These are phyloP conservation scores for Actinomortierella wolfii DNA, from an alignment of 371 early-diverging fungal species.

Conservation along the genomic window DNA sequence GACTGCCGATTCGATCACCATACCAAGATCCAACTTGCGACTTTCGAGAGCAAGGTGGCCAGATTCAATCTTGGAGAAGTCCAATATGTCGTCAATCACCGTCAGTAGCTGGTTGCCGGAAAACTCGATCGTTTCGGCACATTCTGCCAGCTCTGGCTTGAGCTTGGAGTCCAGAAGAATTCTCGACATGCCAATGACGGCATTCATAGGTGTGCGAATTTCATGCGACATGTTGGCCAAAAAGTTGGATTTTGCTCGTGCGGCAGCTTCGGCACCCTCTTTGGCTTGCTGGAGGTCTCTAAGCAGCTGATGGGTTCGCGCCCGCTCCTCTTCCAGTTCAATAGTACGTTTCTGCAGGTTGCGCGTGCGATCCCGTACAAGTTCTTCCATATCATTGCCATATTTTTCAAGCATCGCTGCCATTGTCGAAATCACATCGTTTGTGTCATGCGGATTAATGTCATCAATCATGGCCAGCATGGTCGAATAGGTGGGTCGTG, in stretches of 20 bases:
- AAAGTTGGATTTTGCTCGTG: constrained; percentile 56
- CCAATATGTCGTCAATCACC: constrained; percentile 61
- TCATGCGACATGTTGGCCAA: constrained; percentile 57
- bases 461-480: constrained; percentile 48
- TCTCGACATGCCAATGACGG: constrained; percentile 53
- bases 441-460: constrained; percentile 52
- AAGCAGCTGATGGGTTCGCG: constrained; percentile 41
- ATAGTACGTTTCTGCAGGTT: constrained; percentile 55
- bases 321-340: constrained; percentile 56
- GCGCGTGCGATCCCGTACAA: constrained; percentile 52
- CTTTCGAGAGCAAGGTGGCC: constrained; percentile 53
- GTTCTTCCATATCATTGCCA: constrained; percentile 57
- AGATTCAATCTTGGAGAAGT: constrained; percentile 62
- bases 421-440: constrained; percentile 56
- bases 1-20: constrained; percentile 52
- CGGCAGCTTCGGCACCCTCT: constrained; percentile 58
- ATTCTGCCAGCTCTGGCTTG: constrained; percentile 49
- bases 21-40: constrained; percentile 51
- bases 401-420: constrained; percentile 58
- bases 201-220: constrained; percentile 52
- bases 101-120: constrained; percentile 53
- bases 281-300: constrained; percentile 54
- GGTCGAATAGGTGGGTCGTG: constrained; percentile 47
- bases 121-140: constrained; percentile 52
- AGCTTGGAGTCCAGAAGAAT: constrained; percentile 52